These are phyloP conservation scores for Komagataella kurtzmanii DNA, from an alignment of 805 yeast species.

Conservation along the genomic window DNA sequence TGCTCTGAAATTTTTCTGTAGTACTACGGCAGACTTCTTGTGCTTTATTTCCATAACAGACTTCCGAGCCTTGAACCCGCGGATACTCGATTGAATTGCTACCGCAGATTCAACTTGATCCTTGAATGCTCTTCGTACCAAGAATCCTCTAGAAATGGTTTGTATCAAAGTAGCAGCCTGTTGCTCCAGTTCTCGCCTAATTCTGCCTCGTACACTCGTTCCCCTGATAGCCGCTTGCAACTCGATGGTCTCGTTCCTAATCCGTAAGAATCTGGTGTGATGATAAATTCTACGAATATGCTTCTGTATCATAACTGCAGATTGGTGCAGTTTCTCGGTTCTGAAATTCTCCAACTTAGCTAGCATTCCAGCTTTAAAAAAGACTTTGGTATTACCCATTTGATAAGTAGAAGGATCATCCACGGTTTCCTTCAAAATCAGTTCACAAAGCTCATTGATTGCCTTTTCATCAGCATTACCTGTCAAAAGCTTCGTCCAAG, in stretches of 20 bases:
- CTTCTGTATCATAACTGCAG: slow-evolving; percentile 82
- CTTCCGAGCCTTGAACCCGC: slow-evolving; percentile 42
- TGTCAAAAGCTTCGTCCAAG: slow-evolving; percentile 50
- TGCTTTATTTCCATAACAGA: slow-evolving; percentile 34
- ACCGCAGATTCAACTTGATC: slow-evolving; percentile 23
- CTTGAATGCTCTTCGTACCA: slow-evolving; percentile 27
- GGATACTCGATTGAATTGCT: slow-evolving; percentile 30
- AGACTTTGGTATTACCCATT: slow-evolving; percentile 85
- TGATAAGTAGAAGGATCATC: slow-evolving; percentile 64
- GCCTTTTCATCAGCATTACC: slow-evolving; percentile 38
- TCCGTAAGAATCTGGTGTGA: slow-evolving; percentile 46
- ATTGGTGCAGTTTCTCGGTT: slow-evolving; percentile 58
- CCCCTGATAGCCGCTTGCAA: slow-evolving; percentile 61
- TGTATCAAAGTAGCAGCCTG: slow-evolving; percentile 63
- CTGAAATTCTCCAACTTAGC: slow-evolving; percentile 83
- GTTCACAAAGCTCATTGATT: slow-evolving; percentile 51
- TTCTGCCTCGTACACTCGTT: slow-evolving; percentile 36
- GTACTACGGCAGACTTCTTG: slow-evolving; percentile 47
- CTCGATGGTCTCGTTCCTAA: slow-evolving; percentile 35
- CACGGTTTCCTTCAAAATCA: slow-evolving; percentile 51
- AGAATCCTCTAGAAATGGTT: slow-evolving; percentile 43
- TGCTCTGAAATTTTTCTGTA: slow-evolving; percentile 71
- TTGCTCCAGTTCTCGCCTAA: slow-evolving; percentile 39
- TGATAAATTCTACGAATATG: slow-evolving; percentile 52
- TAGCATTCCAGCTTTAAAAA: slow-evolving; percentile 93